These are phyloP conservation scores for Rhododendron williamsianum DNA, from an alignment of 148 eudicot species.

Conservation along the genomic window DNA sequence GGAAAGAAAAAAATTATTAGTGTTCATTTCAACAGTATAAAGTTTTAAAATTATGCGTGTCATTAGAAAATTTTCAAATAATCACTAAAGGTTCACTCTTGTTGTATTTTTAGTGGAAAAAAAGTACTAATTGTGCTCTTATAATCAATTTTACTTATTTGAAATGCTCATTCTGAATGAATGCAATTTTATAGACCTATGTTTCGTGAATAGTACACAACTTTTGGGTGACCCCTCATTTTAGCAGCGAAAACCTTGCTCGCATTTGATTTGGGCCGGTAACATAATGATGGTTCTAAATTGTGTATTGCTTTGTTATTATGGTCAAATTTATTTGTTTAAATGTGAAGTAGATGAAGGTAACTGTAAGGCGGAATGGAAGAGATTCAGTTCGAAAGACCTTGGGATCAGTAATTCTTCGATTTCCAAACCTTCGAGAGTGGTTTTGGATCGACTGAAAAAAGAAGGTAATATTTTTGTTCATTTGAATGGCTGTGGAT, in stretches of 20 bases:
- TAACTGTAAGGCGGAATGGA: conserved; percentile 37
- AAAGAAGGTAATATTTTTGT: conserved; percentile 38
- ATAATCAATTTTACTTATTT: neutral
- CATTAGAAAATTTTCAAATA: no score
- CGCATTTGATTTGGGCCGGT: neutral
- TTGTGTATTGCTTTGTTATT: neutral
- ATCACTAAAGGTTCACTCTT: neutral
- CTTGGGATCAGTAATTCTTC: conserved; percentile 60
- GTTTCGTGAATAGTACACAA: neutral
- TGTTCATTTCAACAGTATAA: no score
- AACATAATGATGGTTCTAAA: neutral
- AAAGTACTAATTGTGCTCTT: neutral
- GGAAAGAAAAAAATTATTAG: neutral
- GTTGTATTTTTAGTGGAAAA: neutral
- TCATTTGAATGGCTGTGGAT: neutral
- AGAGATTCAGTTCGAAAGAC: conserved; percentile 59
- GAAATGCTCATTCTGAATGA: neutral
- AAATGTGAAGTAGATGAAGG: conserved; percentile 14
- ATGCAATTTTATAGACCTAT: no score
- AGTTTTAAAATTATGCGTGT: neutral
- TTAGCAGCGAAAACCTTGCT: neutral
- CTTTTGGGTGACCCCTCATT: neutral
- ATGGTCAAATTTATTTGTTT: neutral
- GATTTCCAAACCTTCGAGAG: conserved; percentile 52
- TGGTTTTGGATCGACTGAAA: conserved; percentile 61